phyloP scores from a whole-genome alignment of 495 filamentous ascomycete species.

The Lepidopterella palustris region DNA sequence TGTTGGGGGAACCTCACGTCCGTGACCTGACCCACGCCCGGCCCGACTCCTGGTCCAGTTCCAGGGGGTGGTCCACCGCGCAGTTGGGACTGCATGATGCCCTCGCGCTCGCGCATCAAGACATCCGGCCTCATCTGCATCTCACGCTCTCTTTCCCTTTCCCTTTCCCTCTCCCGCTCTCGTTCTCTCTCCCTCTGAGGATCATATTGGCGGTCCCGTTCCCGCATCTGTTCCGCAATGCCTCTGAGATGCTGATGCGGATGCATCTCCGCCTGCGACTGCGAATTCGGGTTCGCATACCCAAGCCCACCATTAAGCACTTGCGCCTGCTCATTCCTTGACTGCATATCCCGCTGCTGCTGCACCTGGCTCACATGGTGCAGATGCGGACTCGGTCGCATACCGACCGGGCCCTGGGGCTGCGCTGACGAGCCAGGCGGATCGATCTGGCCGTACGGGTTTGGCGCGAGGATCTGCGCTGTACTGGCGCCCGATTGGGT shows the following conservation, averaged over 20 bases:
- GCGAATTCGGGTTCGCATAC: neutral
- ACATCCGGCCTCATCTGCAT: neutral
- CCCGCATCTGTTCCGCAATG: neutral
- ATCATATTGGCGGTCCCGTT: neutral
- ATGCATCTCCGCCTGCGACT: neutral
- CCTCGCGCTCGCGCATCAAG: neutral
- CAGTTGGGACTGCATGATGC: neutral
- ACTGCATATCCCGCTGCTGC: neutral
- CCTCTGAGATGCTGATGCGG: neutral
- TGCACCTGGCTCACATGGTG: neutral
- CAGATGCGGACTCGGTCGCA: neutral
- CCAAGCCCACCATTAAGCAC: neutral
- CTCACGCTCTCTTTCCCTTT: neutral
- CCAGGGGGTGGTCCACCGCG: neutral
- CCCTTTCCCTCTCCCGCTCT: too few relatives aligned
- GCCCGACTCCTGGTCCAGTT: neutral
- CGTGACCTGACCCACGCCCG: neutral
- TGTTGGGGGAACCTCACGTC: neutral
- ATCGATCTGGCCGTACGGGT: neutral
- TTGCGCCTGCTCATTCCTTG: neutral
- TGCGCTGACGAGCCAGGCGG: neutral
- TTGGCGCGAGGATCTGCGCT: conserved; percentile 1
- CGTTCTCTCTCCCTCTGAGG: too few relatives aligned
- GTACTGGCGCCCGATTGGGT: neutral
- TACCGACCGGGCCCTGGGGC: neutral